These are phyloP conservation scores for Paecilomyces variotii DNA, from an alignment of 2,329 filamentous ascomycete species.

Conservation along the genomic window DNA sequence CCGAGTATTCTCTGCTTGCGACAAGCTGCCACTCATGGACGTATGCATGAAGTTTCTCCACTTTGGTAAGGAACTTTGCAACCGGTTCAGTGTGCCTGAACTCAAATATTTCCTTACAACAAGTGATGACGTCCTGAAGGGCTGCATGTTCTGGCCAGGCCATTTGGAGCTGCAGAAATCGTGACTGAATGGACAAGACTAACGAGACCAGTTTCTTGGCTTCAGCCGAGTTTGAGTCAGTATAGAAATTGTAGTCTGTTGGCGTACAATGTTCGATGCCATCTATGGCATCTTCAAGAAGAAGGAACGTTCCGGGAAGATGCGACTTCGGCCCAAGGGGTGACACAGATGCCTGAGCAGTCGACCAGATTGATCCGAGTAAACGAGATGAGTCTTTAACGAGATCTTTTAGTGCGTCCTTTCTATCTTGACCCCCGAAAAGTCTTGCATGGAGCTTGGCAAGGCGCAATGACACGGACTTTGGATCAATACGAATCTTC, in stretches of 20 bases:
- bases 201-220: conserved; percentile 64
- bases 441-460: conserved; percentile 51
- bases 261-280: conserved; percentile 37
- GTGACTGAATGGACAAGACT: conserved; percentile 58
- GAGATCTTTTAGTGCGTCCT: conserved; percentile 22
- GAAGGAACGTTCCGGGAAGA: conserved; percentile 58
- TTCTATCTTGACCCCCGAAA: conserved; percentile 23
- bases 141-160: conserved; percentile 67
- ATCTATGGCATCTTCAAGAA: conserved; percentile 54
- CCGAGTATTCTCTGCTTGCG: conserved; percentile 71
- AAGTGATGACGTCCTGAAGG: conserved; percentile 67
- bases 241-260: conserved; percentile 78
- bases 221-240: conserved; percentile 67
- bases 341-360: conserved; percentile 14
- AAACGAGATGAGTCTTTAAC: conserved; percentile 26
- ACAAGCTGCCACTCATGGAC: conserved; percentile 95
- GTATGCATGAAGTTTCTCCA: conserved; percentile 77
- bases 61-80: conserved; percentile 73
- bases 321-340: conserved; percentile 42
- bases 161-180: conserved; percentile 62
- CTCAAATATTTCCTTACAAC: conserved; percentile 66
- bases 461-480: conserved; percentile 52
- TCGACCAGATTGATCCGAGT: conserved; percentile 27
- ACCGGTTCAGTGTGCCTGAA: conserved; percentile 75
- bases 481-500: conserved; percentile 33